Conservation (phyloP, 164 flowering plant species). For the Liriodendron chinense region DNA sequence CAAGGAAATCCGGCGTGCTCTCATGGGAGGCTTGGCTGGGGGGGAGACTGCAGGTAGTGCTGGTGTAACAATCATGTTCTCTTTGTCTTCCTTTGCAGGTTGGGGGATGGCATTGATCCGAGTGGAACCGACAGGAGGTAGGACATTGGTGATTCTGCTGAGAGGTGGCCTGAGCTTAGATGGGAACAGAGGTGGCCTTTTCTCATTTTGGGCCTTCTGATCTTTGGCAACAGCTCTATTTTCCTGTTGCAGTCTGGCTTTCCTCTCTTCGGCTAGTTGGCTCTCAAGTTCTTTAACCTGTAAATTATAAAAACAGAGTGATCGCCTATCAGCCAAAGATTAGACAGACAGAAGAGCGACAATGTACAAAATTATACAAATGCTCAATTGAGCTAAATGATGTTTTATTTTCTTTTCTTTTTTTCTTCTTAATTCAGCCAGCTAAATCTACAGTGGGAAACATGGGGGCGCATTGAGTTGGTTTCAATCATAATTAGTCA, state of each 20-base stretch:
- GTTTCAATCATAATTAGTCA: no score
- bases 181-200: constrained; percentile 72
- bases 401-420: no score
- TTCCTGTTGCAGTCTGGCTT: constrained; percentile 67
- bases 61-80: constrained; percentile 33
- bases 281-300: constrained; percentile 82
- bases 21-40: constrained; percentile 25
- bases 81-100: constrained; percentile 35
- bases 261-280: constrained; percentile 81
- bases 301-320: background rate
- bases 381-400: no score
- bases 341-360: background rate
- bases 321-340: background rate
- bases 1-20: constrained; percentile 59
- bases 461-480: no score
- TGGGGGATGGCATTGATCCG: constrained; percentile 15
- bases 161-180: constrained; percentile 59
- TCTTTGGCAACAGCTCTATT: constrained; percentile 47
- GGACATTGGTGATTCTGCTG: constrained; percentile 53
- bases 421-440: no score
- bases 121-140: constrained; percentile 38
- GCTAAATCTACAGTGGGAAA: no score
- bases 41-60: constrained; percentile 13
- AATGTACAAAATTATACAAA: no score
- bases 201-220: constrained; percentile 36